phyloP scores from a whole-genome alignment of 2,329 filamentous ascomycete species.

The Fusarium torulosum region DNA sequence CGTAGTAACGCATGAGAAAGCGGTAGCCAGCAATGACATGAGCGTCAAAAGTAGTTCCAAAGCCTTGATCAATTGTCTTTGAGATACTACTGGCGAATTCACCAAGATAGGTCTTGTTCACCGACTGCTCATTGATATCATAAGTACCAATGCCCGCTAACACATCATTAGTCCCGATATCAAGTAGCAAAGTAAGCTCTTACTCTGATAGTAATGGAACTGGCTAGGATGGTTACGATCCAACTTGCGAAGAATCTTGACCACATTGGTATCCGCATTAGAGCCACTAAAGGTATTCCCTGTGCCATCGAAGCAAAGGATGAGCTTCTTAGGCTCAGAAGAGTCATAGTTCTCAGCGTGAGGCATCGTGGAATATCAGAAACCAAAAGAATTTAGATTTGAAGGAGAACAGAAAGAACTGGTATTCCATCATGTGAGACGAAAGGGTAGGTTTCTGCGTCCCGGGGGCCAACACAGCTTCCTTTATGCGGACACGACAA shows the following conservation, averaged over 20 bases:
- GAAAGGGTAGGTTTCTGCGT: neutral
- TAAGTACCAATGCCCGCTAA: conserved; percentile 64
- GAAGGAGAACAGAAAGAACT: neutral
- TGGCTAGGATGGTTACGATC: conserved; percentile 59
- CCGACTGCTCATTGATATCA: conserved; percentile 57
- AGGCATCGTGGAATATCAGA: conserved; percentile 26
- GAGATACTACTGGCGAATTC: conserved; percentile 54
- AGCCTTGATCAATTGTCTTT: conserved; percentile 57
- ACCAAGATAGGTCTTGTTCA: conserved; percentile 55
- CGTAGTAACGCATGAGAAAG: conserved; percentile 67
- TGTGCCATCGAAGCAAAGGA: conserved; percentile 64
- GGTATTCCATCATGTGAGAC: conserved; percentile 1
- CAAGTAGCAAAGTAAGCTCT: neutral
- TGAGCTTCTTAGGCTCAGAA: conserved; percentile 55
- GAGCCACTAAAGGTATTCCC: conserved; percentile 61
- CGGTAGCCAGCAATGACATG: conserved; percentile 66
- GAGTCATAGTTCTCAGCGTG: conserved; percentile 23
- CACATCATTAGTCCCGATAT: neutral
- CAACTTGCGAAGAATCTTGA: conserved; percentile 63
- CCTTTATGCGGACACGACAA: conserved; percentile 23
- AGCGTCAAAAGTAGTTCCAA: conserved; percentile 62
- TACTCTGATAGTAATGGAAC: conserved; percentile 64
- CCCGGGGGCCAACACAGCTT: conserved; percentile 17
- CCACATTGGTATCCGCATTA: conserved; percentile 65
- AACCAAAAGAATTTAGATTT: neutral